Evolutionary conservation across 2,329 filamentous ascomycete species (phyloP).

Genomic region (Fusarium udum): DNA sequence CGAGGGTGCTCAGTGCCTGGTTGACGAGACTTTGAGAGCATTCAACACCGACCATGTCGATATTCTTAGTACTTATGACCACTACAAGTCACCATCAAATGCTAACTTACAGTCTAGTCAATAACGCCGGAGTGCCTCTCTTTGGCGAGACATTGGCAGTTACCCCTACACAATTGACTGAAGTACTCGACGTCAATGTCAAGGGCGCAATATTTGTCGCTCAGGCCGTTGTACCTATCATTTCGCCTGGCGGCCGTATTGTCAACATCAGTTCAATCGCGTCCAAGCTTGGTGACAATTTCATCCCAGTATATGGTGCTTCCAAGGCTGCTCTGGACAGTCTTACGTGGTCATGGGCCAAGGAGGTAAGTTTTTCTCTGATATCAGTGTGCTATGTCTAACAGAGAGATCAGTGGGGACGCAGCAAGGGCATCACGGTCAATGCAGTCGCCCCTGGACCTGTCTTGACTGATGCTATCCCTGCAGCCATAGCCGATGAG

Average conservation of each 20-base stretch:
- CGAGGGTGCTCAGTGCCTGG: not conserved
- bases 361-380: not conserved
- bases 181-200: not conserved
- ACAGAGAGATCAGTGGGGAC: not conserved
- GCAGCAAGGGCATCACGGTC: not conserved
- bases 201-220: accelerated
- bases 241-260: not conserved
- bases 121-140: not conserved
- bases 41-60: not conserved
- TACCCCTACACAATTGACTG: not conserved
- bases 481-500: not conserved
- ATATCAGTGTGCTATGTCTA: accelerated
- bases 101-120: accelerated
- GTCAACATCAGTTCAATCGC: accelerated
- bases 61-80: not conserved
- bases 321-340: not conserved
- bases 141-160: not conserved
- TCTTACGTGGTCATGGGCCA: not conserved
- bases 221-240: not conserved
- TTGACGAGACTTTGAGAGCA: not conserved
- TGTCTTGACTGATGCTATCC: not conserved
- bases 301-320: not conserved
- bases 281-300: accelerated
- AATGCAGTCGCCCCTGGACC: not conserved
- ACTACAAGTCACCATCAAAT: accelerated